A percentile compares a stretch with the other conserved stretches of the same genome.
These are phyloP conservation scores for Chlorella sp. DNA, from an alignment of 139 green algal species.

Conservation along the genomic window DNA sequence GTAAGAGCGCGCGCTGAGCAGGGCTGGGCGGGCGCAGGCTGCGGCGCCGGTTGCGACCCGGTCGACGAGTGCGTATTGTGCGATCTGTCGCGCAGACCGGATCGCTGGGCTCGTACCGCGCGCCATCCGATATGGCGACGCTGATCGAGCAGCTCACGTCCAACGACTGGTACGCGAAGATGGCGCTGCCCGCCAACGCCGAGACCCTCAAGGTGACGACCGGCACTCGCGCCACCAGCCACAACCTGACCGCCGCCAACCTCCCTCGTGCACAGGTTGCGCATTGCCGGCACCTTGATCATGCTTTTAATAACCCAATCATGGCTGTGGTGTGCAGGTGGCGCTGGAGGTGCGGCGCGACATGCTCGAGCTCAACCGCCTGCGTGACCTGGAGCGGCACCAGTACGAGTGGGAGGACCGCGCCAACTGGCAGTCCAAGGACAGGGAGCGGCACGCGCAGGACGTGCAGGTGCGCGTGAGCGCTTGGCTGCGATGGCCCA, in stretches of 20 bases:
- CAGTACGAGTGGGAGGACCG: neutral
- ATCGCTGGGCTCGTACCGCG: conserved; percentile 9
- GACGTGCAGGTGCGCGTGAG: neutral
- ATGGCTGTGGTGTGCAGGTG: neutral
- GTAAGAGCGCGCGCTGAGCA: too few species aligned
- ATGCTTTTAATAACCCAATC: neutral
- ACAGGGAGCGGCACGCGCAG: neutral
- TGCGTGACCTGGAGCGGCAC: conserved; percentile 2
- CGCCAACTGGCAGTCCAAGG: neutral
- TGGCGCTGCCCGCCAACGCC: conserved; percentile 7
- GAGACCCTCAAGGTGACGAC: conserved; percentile 7
- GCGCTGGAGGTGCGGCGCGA: neutral
- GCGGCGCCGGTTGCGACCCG: neutral
- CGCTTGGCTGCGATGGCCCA: too few species aligned
- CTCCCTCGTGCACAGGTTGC: too few species aligned
- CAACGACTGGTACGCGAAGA: neutral
- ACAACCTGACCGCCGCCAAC: neutral
- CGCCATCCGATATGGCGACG: neutral
- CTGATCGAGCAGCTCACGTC: conserved; percentile 1
- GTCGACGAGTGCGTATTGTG: too few species aligned
- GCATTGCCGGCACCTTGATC: neutral
- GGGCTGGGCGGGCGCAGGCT: neutral
- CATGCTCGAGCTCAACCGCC: neutral
- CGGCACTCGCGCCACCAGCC: too few species aligned
- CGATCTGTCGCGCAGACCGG: too few species aligned